A percentile compares a stretch with the other conserved stretches of the same genome.
Conservation (phyloP, 768 basidiomycete genomes). For the Boletus rubroflammeus region DNA sequence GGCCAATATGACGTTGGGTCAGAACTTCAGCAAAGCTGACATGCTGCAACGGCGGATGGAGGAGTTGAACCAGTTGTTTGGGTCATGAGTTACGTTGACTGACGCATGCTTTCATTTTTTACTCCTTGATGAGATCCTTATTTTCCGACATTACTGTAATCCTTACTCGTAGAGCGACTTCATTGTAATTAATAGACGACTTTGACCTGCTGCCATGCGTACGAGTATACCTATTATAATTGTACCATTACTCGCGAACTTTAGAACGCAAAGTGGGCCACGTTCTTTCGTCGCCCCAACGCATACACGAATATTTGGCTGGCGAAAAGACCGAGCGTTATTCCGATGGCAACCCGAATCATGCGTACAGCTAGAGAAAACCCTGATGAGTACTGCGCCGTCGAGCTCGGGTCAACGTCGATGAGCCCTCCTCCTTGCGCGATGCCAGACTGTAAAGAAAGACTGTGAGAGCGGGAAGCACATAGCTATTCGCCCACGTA, state of each 20-base stretch:
- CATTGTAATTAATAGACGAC: slow-evolving; percentile 32
- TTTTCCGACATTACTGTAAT: slow-evolving; percentile 27
- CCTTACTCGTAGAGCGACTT: slow-evolving; percentile 27
- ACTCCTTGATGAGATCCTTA: slow-evolving; percentile 21
- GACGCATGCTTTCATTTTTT: slow-evolving; percentile 10
- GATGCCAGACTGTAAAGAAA: slow-evolving; percentile 57
- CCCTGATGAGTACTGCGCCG: slow-evolving; percentile 62
- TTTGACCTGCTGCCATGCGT: background rate
- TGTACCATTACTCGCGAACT: background rate
- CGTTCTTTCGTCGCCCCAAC: slow-evolving; percentile 69
- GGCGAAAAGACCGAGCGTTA: slow-evolving; percentile 80
- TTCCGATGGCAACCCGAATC: slow-evolving; percentile 82
- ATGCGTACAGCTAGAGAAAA: slow-evolving; percentile 78
- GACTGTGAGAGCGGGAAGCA: slow-evolving; percentile 14
- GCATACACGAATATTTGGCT: slow-evolving; percentile 76
- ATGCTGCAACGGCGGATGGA: slow-evolving; percentile 84
- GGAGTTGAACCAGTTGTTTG: slow-evolving; percentile 77
- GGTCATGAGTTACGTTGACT: slow-evolving; percentile 34
- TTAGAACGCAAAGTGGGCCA: slow-evolving; percentile 73
- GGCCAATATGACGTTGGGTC: slow-evolving; percentile 90
- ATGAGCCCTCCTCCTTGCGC: slow-evolving; percentile 71
- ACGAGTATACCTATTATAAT: background rate
- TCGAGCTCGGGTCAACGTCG: slow-evolving; percentile 48
- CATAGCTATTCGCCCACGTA: slow-evolving; percentile 37
- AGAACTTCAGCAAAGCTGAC: slow-evolving; percentile 84